Conservation (phyloP, 2,329 filamentous ascomycete species). For the Chaetomium strumarium region DNA sequence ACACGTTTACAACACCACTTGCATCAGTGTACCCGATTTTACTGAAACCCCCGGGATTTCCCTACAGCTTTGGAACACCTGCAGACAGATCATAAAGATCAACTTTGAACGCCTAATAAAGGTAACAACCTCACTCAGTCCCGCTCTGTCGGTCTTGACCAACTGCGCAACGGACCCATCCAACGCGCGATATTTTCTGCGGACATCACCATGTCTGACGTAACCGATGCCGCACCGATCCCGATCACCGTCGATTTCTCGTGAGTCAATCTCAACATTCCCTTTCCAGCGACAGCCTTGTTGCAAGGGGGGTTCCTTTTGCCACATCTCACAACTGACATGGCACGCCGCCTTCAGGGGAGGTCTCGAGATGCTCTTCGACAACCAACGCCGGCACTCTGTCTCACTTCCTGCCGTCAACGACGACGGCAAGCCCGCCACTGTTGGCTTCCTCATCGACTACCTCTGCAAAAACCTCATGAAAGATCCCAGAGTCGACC, state of each 20-base stretch:
- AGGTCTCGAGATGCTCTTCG: conserved; percentile 90
- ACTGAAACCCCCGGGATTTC: no score
- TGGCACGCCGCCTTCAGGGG: conserved; percentile 49
- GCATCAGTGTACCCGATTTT: no score
- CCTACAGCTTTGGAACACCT: no score
- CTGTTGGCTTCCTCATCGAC: conserved; percentile 68
- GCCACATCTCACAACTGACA: conserved; percentile 3
- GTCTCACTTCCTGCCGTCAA: conserved; percentile 61
- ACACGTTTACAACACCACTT: no score
- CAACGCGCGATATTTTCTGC: background rate
- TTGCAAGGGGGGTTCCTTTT: background rate
- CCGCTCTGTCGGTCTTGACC: no score
- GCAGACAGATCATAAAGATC: no score
- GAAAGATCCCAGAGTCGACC: conserved; percentile 76
- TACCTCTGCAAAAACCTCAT: conserved; percentile 77
- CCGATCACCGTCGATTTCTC: conserved; percentile 67
- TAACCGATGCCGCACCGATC: conserved; percentile 33
- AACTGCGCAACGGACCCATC: background rate
- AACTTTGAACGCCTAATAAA: no score
- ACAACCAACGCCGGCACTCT: conserved; percentile 67
- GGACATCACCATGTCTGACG: conserved; percentile 10
- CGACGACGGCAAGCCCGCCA: conserved; percentile 55
- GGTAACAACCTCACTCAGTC: no score
- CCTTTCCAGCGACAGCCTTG: background rate
- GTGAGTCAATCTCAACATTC: conserved; percentile 30